Evolutionary conservation across 1,284 basidiomycete species (phyloP).

Genomic region (Polyporus tsugae): DNA sequence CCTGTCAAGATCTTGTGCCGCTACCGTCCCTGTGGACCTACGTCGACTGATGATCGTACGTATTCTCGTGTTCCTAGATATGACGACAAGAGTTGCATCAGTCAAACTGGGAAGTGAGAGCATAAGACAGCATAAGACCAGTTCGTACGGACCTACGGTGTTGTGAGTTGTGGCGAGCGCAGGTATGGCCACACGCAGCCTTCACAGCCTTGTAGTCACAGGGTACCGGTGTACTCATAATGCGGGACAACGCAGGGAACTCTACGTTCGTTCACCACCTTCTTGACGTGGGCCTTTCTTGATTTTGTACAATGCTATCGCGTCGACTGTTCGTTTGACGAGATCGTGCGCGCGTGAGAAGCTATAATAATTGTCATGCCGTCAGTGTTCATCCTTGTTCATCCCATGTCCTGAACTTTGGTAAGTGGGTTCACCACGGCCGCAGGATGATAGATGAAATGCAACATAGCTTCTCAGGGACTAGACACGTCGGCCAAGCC

Average conservation of each 20-base stretch:
- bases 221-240: no score
- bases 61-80: not conserved
- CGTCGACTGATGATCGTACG: conserved; percentile 52
- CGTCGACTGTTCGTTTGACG: not conserved
- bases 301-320: not conserved
- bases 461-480: not conserved
- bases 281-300: not conserved
- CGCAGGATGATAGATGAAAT: not conserved
- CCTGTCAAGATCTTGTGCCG: not conserved
- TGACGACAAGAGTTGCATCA: not conserved
- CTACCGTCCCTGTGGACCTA: conserved; percentile 64
- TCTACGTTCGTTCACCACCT: no score
- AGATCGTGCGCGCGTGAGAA: not conserved
- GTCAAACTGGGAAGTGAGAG: not conserved
- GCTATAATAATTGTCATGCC: not conserved
- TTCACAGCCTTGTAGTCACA: not conserved
- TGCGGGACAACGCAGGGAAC: not conserved
- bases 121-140: not conserved
- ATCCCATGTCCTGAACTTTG: not conserved
- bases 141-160: not conserved
- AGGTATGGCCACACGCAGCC: not conserved
- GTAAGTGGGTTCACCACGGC: not conserved
- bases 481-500: not conserved
- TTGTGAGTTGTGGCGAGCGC: not conserved
- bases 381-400: not conserved